Conservation (phyloP, 2,329 filamentous ascomycete genomes). For the Hypoxylon sp. region DNA sequence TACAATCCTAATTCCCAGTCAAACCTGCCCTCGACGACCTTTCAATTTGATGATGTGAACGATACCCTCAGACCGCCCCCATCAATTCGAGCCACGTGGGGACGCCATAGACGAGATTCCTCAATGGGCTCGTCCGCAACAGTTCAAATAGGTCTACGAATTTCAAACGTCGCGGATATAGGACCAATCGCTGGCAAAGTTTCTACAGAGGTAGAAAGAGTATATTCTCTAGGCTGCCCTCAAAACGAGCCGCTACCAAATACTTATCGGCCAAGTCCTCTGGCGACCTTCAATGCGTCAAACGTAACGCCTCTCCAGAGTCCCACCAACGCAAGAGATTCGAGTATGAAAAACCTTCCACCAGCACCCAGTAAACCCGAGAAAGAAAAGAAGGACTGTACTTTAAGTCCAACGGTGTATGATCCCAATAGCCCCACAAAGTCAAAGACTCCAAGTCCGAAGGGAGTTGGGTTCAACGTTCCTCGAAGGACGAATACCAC, state of each 20-base stretch:
- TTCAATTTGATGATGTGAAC: constrained; percentile 40
- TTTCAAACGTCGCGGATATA: constrained; percentile 72
- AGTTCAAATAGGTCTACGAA: constrained; percentile 78
- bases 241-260: constrained; percentile 42
- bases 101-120: constrained; percentile 69
- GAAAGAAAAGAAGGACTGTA: constrained; percentile 54
- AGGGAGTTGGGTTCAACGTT: constrained; percentile 61
- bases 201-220: constrained; percentile 55
- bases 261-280: constrained; percentile 54
- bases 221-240: constrained; percentile 59
- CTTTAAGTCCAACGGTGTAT: constrained; percentile 69
- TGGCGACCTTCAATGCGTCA: constrained; percentile 44
- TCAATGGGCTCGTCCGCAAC: constrained; percentile 77
- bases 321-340: constrained; percentile 24
- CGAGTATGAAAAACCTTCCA: constrained; percentile 54
- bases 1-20: constrained; percentile 57
- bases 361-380: constrained; percentile 55
- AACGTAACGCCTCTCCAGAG: constrained; percentile 48
- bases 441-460: constrained; percentile 61
- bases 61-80: constrained; percentile 62
- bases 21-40: constrained; percentile 25
- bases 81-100: constrained; percentile 58
- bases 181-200: constrained; percentile 55
- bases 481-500: constrained; percentile 50
- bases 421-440: constrained; percentile 60